phyloP scores from a whole-genome alignment of 2,329 filamentous ascomycete species.

The Penicillium nordicum region DNA sequence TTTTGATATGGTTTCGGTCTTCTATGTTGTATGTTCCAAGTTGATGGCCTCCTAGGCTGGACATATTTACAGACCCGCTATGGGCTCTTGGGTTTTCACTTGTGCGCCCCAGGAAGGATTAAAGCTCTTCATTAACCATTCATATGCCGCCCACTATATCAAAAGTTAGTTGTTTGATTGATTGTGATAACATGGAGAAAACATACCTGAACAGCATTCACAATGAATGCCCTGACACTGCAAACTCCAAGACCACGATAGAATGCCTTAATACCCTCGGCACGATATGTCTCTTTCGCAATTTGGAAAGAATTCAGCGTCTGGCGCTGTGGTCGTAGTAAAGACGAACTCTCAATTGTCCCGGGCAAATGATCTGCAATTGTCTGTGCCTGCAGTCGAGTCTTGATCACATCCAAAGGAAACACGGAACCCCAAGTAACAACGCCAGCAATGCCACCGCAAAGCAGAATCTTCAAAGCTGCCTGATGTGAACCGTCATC shows the following conservation, averaged over 20 bases:
- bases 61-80: background rate
- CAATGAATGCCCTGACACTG: conserved; percentile 80
- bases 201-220: conserved; percentile 75
- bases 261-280: conserved; percentile 61
- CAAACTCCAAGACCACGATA: conserved; percentile 76
- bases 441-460: conserved; percentile 82
- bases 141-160: conserved; percentile 78
- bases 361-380: conserved; percentile 17
- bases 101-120: conserved; percentile 20
- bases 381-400: conserved; percentile 75
- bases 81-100: background rate
- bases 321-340: conserved; percentile 17
- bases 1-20: background rate
- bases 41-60: background rate
- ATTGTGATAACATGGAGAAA: background rate
- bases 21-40: background rate
- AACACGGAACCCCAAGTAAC: conserved; percentile 89
- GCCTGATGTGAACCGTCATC: conserved; percentile 48
- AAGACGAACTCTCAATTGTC: conserved; percentile 24
- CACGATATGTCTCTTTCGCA: conserved; percentile 62
- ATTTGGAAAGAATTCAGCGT: conserved; percentile 59
- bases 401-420: conserved; percentile 89
- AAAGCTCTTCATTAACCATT: conserved; percentile 69
- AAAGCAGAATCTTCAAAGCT: conserved; percentile 67
- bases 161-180: conserved; percentile 8